Base-by-base conservation (phyloP, 2,329 filamentous ascomycete genomes). In the Fusarium sulawesiense region DNA sequence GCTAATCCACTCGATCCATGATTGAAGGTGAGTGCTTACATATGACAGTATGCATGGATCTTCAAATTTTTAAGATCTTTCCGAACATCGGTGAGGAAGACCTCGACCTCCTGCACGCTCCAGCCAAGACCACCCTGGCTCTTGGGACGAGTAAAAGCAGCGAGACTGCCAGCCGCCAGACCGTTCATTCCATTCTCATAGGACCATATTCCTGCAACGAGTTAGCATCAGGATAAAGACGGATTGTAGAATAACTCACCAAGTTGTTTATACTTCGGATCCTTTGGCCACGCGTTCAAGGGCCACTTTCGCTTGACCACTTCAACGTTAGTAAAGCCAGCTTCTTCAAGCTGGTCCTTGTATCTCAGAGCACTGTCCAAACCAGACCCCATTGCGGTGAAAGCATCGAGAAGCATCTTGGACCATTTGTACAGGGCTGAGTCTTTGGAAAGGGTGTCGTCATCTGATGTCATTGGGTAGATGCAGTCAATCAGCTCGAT, bases 191-290 rank as follows among this genome's bases (percentile, higher is more conserved):
- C 25, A 20, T 27, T 27, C 25, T 29, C 25, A 29, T 14, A 29
- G 10, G 45, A 29, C 25, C 23, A 29, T 2, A 29, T 47, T 14
- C 45, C 45, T 47, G 11, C 3, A 8, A 14, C 18, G 4, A 3
- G 16, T n/a, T 0, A 29, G 41, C 1, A 25, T 25, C 21, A 16
- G 5, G 21, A 16, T 11, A 7, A 7, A 13, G 12, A n/a, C 21
- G 3, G 5, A 4, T 8, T 10, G 6, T 6, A 10, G 9, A 10
- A 3, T 29, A 3, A 30, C 42, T 40, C 0, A 66, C 68, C 68
- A 5, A 71, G 68, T 29, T 71, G 68, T 6, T 71, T 71, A n/a
- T 68, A 53, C 14, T 54, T 68, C n/a, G 47, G 47, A 32, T 68
- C 64, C n/a, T 65, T 60, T 1, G 68, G 54, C 60, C 56, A 71